Conservation (phyloP, 163 green algal species). For the Scenedesmus sp. region DNA sequence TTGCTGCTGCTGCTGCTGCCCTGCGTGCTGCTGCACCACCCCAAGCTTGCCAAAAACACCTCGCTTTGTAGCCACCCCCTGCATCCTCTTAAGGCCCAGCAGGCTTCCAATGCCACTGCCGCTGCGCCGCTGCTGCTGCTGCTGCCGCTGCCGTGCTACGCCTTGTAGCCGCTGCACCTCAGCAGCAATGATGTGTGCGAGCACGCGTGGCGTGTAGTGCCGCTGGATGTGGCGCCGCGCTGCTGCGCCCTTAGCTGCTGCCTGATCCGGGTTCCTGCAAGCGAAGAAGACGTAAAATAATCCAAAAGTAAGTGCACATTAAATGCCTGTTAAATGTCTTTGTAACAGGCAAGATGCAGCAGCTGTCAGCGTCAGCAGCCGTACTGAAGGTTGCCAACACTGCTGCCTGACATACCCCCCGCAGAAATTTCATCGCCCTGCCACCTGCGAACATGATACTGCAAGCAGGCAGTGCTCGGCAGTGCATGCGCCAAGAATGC, state of each 20-base stretch:
- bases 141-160: conserved; percentile 1
- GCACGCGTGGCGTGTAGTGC: conserved; percentile 61
- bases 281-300: not conserved
- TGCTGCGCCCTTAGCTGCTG: conserved; percentile 52
- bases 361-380: too few relatives aligned
- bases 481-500: too few relatives aligned
- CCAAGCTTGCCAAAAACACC: not conserved
- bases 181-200: conserved; percentile 58
- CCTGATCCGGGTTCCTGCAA: conserved; percentile 59
- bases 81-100: not conserved
- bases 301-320: not conserved
- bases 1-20: not conserved
- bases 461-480: too few relatives aligned
- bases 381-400: too few relatives aligned
- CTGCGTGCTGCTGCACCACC: not conserved
- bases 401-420: too few relatives aligned
- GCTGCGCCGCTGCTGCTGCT: not conserved
- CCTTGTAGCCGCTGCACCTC: conserved; percentile 67
- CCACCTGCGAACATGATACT: too few relatives aligned
- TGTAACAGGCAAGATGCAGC: too few relatives aligned
- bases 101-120: not conserved
- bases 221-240: conserved; percentile 61
- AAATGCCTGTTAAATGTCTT: not conserved
- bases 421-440: too few relatives aligned
- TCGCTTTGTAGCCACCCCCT: not conserved